Evolutionary conservation across 176 grass and related monocot species (phyloP).

Genomic region (Alopecurus myosuroides): DNA sequence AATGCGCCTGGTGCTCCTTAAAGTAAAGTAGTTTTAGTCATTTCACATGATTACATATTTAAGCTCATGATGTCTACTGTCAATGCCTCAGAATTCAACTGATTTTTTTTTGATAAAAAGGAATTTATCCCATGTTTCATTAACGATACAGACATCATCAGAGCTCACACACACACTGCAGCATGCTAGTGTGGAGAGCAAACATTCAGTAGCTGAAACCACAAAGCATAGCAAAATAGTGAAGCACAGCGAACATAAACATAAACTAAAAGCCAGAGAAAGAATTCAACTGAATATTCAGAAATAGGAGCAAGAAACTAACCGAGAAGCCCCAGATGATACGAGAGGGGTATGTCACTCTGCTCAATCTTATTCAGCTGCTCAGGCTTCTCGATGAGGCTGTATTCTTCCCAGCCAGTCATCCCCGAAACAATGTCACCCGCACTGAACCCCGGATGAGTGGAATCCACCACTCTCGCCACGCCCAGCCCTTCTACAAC

Average conservation of each 20-base stretch:
- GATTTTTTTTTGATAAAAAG: too few relatives aligned
- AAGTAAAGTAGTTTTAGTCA: not conserved
- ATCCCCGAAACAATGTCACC: constrained; percentile 69
- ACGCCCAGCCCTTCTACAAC: constrained; percentile 66
- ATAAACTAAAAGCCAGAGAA: too few relatives aligned
- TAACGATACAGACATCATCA: too few relatives aligned
- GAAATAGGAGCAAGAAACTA: not conserved
- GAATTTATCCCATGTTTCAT: too few relatives aligned
- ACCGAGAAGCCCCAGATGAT: constrained; percentile 74
- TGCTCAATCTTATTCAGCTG: constrained; percentile 55
- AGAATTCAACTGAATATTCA: not conserved
- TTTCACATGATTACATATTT: not conserved
- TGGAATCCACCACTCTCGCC: constrained; percentile 62
- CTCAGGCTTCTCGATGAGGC: constrained; percentile 45
- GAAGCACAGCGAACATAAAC: too few relatives aligned
- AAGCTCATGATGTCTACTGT: not conserved
- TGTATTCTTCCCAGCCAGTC: constrained; percentile 92
- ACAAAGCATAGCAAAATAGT: too few relatives aligned
- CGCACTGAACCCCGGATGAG: constrained; percentile 42
- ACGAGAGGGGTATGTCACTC: constrained; percentile 65
- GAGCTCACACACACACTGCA: too few relatives aligned
- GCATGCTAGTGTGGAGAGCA: too few relatives aligned
- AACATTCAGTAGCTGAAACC: too few relatives aligned
- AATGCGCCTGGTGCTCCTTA: not conserved
- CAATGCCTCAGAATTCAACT: not conserved